Conservation (phyloP, 176 grass and related monocot genomes). For the Eremochloa ophiuroides region DNA sequence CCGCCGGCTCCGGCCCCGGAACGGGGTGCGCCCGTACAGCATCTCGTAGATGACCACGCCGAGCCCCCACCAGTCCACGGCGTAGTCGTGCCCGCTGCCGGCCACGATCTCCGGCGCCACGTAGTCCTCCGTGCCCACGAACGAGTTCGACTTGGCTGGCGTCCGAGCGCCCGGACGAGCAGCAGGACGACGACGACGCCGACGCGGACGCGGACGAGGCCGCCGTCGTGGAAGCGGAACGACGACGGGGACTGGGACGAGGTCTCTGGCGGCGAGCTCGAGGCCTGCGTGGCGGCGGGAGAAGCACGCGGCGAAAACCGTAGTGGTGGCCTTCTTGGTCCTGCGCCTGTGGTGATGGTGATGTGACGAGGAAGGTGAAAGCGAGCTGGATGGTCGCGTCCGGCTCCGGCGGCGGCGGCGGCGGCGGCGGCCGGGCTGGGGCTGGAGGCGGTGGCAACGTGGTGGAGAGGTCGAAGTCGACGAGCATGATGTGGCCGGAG, state of each 20-base stretch:
- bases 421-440: too few relatives aligned
- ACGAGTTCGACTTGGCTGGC: slow-evolving; percentile 63
- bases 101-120: slow-evolving; percentile 75
- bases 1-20: slow-evolving; percentile 57
- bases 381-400: background rate
- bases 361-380: background rate
- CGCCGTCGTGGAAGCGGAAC: background rate
- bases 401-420: background rate
- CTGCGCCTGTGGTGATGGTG: background rate
- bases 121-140: slow-evolving; percentile 93
- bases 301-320: slow-evolving; percentile 24
- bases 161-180: background rate
- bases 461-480: slow-evolving; percentile 90
- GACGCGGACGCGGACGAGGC: background rate
- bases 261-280: slow-evolving; percentile 39
- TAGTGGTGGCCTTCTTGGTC: slow-evolving; percentile 12
- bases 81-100: slow-evolving; percentile 64
- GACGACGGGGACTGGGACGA: background rate
- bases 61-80: slow-evolving; percentile 76
- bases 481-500: slow-evolving; percentile 69
- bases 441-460: slow-evolving; percentile 15
- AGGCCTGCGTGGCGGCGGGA: slow-evolving; percentile 13
- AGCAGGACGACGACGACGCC: background rate
- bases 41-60: slow-evolving; percentile 84
- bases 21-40: slow-evolving; percentile 69